A percentile compares a stretch with the other conserved stretches of the same genome.
phyloP scores from a whole-genome alignment of 176 grass and related monocot genomes.

The Oryza coarctata region DNA sequence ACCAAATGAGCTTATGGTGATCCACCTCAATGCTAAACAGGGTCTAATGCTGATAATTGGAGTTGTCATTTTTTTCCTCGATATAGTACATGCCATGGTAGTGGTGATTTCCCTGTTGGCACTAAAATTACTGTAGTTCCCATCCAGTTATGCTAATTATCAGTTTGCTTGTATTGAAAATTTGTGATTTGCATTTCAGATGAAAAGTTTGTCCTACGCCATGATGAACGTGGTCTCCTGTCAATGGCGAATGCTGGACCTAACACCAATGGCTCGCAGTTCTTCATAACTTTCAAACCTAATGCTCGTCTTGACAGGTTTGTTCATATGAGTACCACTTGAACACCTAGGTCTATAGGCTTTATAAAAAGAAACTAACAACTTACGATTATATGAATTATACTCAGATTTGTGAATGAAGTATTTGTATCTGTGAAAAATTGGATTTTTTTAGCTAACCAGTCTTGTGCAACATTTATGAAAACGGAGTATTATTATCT shows the following conservation, averaged over 20 bases:
- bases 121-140: not conserved
- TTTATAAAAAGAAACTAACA: not conserved
- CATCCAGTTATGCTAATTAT: not conserved
- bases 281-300: slow-evolving; percentile 92
- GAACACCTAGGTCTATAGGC: not conserved
- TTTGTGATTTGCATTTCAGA: slow-evolving; percentile 67
- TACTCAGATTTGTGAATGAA: not conserved
- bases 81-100: not conserved
- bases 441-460: not conserved
- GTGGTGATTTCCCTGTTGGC: slow-evolving; percentile 28
- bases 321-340: slow-evolving; percentile 29
- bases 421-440: not conserved
- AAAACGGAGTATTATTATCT: slow-evolving; percentile 1
- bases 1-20: not conserved
- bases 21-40: not conserved
- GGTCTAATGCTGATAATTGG: not conserved
- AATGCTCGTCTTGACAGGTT: slow-evolving; percentile 86
- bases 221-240: slow-evolving; percentile 81
- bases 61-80: not conserved
- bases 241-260: slow-evolving; percentile 86
- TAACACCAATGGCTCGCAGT: slow-evolving; percentile 83
- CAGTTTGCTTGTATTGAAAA: slow-evolving; percentile 17
- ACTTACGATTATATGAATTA: not conserved
- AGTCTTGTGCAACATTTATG: not conserved
- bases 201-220: slow-evolving; percentile 70